Base-by-base conservation (phyloP, 768 basidiomycete genomes). In the Boletus edulis region DNA sequence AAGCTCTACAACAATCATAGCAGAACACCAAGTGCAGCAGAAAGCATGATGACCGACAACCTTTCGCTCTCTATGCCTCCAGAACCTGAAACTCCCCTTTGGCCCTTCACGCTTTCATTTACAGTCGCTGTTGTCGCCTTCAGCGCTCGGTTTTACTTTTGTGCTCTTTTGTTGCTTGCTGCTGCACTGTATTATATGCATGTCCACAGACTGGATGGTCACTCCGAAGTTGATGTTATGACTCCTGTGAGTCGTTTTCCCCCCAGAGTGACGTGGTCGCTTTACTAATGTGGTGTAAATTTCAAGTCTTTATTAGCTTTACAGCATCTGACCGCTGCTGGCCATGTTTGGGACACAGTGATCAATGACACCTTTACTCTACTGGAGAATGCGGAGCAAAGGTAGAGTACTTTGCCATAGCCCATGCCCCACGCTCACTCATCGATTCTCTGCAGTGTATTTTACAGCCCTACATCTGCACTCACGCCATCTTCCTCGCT, bases 321-420 rank as follows among this genome's bases (percentile, higher is more conserved):
- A 40, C 80, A 85, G 52, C 82, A 88, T 46, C 75, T 93, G 52
- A 80, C 89, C 60, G 69, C 75, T 46, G 82, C 89, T 42, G 86
- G 87, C 52, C 77, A 81, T 46, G 71, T 81, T 24, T 93, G 90
- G 91, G 87, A 91, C 57, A 80, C 84, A 9, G 78, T 83, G 44
- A 79, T 93, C 17, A 83, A 85, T 60, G 86, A 90, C 61, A 82
- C 87, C 9, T 76, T 91, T 55, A 72, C 72, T 34, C 72, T 80
- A 38, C 72, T 92, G 43, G 87, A 92, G 59, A 81, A 74, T 29
- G 89, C 91, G 60, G 89, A 91, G 63, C 79, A 72, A 65, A 83
- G 75, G 89, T 89, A 60, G 51, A 70, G 62, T 43, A 32, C 34
- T n/a, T 31, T 27, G 17, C 40, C 46, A 47, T n/a, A 42, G 42